Evolutionary conservation across 208 protist genomes (phyloP), one percentile per base, ranked within the genome.

Genomic region (Sergeia podlipaevii): DNA sequence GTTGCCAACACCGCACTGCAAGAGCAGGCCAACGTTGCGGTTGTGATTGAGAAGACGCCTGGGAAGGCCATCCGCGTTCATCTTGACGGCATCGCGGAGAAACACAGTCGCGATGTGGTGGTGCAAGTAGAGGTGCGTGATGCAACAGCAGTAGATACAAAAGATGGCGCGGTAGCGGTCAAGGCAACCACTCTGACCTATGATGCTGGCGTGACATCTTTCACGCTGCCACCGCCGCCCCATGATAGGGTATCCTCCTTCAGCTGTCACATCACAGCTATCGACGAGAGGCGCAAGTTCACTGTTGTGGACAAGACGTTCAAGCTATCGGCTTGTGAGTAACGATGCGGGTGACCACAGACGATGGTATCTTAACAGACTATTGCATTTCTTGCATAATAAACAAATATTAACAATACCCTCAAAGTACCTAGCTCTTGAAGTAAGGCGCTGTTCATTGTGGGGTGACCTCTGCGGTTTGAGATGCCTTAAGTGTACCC

Each of bases 141-240:
- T 3, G 15, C 21, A 7, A 15, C 6, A n/a, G 43, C n/a, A 24
- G 26, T 0, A 6, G 52, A 24, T 3, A 34, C 17, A 10, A 29
- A 28, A 15, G 28, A 3, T 20, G 3, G 28, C 17, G 39, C 10
- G 15, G 28, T 74, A 17, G 49, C 56, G 32, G 39, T 26, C 38
- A 48, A 44, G 0, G 64, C 58, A 44, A 74, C 71, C 1, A 83
- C 77, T 10, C 48, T 89, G 8, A 89, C 81, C 11, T 81, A 81
- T 55, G 83, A 83, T 62, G 46, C 49, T 13, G 83, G 83, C 34
- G 67, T 80, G 21, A 74, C 62, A 3, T 39, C 33, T 1, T 67
- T 91, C 8, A 46, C 64, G 1, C 34, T 91, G 2, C 78, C 83
- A 6, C n/a, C 63, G 5, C 59, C 67, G 5, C n/a, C 53, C 3